Conservation (phyloP, 768 basidiomycete species). For the Suillus ampliporus region DNA sequence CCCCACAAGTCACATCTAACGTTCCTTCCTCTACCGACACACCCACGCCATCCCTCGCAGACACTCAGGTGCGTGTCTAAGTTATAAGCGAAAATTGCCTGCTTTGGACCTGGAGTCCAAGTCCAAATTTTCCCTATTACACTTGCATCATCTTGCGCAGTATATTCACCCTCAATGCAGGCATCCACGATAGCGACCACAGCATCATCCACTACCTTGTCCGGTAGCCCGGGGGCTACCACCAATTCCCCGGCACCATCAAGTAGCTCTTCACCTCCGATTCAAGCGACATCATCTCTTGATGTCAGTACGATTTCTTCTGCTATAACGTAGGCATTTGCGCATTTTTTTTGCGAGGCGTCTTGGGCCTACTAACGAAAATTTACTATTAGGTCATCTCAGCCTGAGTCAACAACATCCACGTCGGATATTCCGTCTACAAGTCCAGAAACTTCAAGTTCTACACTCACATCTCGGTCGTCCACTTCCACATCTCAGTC, state of each 20-base stretch:
- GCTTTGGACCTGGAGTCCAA: not conserved
- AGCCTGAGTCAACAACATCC: not conserved
- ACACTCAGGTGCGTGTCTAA: conserved; percentile 5
- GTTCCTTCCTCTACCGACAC: not conserved
- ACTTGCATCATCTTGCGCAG: not conserved
- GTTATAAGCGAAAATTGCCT: too few species aligned
- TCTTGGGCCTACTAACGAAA: not conserved
- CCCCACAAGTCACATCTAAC: not conserved
- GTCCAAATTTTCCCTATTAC: not conserved
- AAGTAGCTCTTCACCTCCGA: not conserved
- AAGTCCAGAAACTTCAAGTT: not conserved
- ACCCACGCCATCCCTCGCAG: not conserved
- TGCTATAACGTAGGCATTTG: conserved; percentile 21
- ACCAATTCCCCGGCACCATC: too few species aligned
- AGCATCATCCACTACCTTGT: not conserved
- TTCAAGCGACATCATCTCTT: not conserved
- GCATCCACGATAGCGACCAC: not conserved
- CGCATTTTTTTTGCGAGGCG: not conserved
- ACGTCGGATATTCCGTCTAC: not conserved
- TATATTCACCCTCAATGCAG: conserved; percentile 1
- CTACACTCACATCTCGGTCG: conserved; percentile 5
- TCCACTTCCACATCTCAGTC: conserved; percentile 10
- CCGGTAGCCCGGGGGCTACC: not conserved
- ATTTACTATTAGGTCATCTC: not conserved
- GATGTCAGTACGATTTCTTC: conserved; percentile 12